Evolutionary conservation across 345 rosid species (phyloP), one percentile per base, ranked within the genome.

Genomic region (Acer yangbiense): DNA sequence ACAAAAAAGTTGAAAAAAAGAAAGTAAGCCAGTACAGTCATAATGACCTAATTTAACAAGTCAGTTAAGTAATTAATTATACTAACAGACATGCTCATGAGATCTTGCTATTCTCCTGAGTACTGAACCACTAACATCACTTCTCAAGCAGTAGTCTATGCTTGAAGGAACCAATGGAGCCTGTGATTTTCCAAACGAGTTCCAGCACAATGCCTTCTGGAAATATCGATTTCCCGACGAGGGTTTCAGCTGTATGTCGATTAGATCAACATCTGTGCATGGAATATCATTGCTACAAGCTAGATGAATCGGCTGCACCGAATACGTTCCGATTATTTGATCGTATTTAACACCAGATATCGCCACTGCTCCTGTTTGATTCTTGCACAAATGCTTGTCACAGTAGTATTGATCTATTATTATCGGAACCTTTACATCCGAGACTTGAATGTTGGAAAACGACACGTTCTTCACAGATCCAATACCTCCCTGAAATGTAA

Each of bases 321-420:
- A 78, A 82, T 88, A 95, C 32, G 85, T 91, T 32, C 98, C 98
- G 1, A 82, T 82, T 20, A 95, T 88, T 71, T 85, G 84, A 77
- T 86, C 83, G 72, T 87, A 95, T 73, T 79, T 88, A 18, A 90
- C 86, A 0, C 88, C 93, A 9, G 94, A 86, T 58, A 93, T 90
- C 1, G 89, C 93, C 74, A 95, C 94, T 0, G 97, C 97, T 58
- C 75, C 78, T 0, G 94, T 91, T 76, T 93, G 94, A 70, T 95
- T 95, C 88, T 86, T 86, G 87, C 98, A 95, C 21, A 35, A 5
- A 13, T 85, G 71, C 80, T 95, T 93, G 84, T 93, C 97, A 11
- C 98, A 95, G 65, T 95, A 93, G 82, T 83, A 95, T 62, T 95
- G 98, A 80, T 95, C 97, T 2, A 95, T 95, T 72, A 89, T 85